Conservation (phyloP, 805 yeast species). For the Yarrowia osloensis region DNA sequence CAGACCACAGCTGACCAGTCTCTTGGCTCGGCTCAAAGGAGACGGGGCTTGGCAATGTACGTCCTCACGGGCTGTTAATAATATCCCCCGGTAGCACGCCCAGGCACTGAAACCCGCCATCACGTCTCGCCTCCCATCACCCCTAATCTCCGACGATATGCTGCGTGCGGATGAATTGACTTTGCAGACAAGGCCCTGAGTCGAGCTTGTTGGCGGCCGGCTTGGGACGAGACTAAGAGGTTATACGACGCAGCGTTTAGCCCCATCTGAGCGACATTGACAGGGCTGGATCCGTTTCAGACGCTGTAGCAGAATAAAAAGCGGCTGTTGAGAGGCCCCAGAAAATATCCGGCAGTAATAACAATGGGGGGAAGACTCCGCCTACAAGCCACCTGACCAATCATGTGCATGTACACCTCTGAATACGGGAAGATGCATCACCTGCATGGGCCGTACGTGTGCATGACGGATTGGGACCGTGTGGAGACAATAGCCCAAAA, state of each 20-base stretch:
- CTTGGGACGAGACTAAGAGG: neutral
- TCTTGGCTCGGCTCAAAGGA: too few species aligned
- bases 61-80: too few species aligned
- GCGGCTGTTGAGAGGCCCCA: too few species aligned
- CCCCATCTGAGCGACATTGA: neutral
- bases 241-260: neutral
- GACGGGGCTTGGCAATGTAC: too few species aligned
- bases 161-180: neutral
- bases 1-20: too few species aligned
- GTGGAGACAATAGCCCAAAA: neutral
- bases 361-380: too few species aligned
- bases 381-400: neutral
- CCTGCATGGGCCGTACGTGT: neutral
- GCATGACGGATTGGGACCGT: constrained; percentile 13
- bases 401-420: neutral
- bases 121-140: too few species aligned
- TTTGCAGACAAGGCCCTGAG: neutral
- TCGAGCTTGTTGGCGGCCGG: neutral
- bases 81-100: too few species aligned
- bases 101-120: too few species aligned
- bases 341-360: too few species aligned
- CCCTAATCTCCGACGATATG: neutral
- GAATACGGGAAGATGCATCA: neutral
- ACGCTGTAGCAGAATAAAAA: too few species aligned
- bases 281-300: too few species aligned